Conservation (phyloP, 306 rosid species). For the Prunus kanzakura region DNA sequence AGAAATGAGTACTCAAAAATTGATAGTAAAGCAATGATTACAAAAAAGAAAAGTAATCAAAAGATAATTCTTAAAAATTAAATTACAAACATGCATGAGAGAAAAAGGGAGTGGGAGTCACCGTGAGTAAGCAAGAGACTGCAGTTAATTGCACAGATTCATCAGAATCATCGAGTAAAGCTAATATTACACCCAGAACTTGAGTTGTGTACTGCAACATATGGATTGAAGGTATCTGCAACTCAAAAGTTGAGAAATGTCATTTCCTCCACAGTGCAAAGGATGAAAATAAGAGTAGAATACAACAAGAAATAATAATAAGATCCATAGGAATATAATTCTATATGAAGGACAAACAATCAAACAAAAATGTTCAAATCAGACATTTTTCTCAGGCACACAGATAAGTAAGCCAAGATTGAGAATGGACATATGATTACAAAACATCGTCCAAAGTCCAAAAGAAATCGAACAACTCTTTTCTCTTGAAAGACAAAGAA, state of each 20-base stretch:
- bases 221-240: slow-evolving; percentile 79
- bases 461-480: background rate
- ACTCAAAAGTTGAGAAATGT: slow-evolving; percentile 17
- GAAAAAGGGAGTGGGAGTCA: slow-evolving; percentile 28
- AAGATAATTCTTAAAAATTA: background rate
- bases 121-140: slow-evolving; percentile 86
- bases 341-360: background rate
- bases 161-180: slow-evolving; percentile 82
- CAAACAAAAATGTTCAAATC: background rate
- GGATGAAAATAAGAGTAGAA: background rate
- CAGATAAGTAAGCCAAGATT: background rate
- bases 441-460: background rate
- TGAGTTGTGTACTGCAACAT: slow-evolving; percentile 72
- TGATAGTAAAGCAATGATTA: slow-evolving; percentile 13
- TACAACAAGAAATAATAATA: background rate
- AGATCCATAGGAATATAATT: background rate
- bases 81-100: background rate
- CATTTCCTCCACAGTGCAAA: slow-evolving; percentile 9
- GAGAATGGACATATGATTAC: background rate
- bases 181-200: slow-evolving; percentile 86
- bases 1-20: slow-evolving; percentile 23
- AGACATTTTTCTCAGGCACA: background rate
- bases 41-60: background rate
- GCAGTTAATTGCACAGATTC: slow-evolving; percentile 95
- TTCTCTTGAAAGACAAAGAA: background rate